A percentile compares a stretch with the other conserved stretches of the same genome.
phyloP scores from a whole-genome alignment of 306 rosid species.

The Coriaria nepalensis region DNA sequence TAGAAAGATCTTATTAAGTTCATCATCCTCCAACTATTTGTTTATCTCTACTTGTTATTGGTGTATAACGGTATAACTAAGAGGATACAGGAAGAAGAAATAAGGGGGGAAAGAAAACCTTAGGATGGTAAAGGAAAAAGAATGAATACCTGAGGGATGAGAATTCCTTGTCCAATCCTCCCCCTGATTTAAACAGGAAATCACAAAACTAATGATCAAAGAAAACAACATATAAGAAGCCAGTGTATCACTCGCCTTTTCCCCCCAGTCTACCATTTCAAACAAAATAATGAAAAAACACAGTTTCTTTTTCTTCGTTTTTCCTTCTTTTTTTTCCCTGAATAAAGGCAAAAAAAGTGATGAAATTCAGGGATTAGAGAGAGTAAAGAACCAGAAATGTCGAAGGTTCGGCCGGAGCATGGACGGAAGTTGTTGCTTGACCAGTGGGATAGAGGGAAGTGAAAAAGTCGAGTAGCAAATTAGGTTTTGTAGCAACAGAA shows the following conservation, averaged over 20 bases:
- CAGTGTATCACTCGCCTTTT: too few relatives aligned
- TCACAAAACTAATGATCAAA: constrained; percentile 2
- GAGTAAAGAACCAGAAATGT: constrained; percentile 21
- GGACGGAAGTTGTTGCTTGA: constrained; percentile 22
- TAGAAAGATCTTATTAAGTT: too few relatives aligned
- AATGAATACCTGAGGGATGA: constrained; percentile 37
- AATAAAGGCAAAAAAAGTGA: neutral
- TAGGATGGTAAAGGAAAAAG: neutral
- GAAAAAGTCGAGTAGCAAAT: constrained; percentile 54
- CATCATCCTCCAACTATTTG: too few relatives aligned
- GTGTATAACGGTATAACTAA: too few relatives aligned
- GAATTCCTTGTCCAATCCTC: constrained; percentile 28
- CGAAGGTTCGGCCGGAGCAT: constrained; percentile 24
- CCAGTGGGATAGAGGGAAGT: constrained; percentile 31
- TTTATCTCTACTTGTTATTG: too few relatives aligned
- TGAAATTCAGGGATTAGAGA: constrained; percentile 6
- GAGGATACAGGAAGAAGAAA: neutral
- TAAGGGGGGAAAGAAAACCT: constrained; percentile 9
- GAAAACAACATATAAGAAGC: neutral
- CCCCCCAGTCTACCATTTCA: too few relatives aligned
- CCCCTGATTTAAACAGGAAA: constrained; percentile 32
- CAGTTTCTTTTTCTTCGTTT: too few relatives aligned
- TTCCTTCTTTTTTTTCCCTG: too few relatives aligned
- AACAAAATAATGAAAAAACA: too few relatives aligned
- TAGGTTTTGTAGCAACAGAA: constrained; percentile 12